These are phyloP conservation scores for Rhodotorula sp. DNA, from an alignment of 1,284 basidiomycete genomes.

Conservation along the genomic window DNA sequence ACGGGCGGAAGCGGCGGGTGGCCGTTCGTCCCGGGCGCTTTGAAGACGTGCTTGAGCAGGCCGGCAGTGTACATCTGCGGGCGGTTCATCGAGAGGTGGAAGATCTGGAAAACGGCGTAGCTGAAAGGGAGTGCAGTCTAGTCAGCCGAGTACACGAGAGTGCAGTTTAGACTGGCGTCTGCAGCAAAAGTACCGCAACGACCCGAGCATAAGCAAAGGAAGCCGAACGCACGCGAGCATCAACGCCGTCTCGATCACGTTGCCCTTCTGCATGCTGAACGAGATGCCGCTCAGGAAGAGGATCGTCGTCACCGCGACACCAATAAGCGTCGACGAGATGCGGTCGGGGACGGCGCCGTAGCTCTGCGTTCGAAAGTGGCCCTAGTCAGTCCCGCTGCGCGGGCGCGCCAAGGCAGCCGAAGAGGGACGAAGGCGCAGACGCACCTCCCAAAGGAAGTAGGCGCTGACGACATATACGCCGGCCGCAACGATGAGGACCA, in stretches of 20 bases:
- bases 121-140: constrained; percentile 9
- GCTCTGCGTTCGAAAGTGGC: neutral
- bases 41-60: constrained; percentile 36
- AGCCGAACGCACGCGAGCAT: constrained; percentile 38
- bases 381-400: too few species aligned
- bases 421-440: neutral
- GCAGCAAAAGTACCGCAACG: too few species aligned
- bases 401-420: neutral
- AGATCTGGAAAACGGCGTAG: constrained; percentile 47
- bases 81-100: constrained; percentile 42
- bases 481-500: constrained; percentile 33
- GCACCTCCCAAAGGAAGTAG: constrained; percentile 46
- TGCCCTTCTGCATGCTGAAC: constrained; percentile 81
- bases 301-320: constrained; percentile 68
- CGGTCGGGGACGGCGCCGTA: constrained; percentile 67
- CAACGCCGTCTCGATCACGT: constrained; percentile 77
- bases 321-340: constrained; percentile 78
- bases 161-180: too few species aligned
- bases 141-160: too few species aligned
- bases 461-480: constrained; percentile 45
- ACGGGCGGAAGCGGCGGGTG: constrained; percentile 43
- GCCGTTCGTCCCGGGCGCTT: constrained; percentile 34
- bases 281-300: constrained; percentile 88
- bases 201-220: neutral
- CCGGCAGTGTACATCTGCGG: constrained; percentile 45